Evolutionary conservation across 2,329 filamentous ascomycete species (phyloP), one percentile per base, ranked within the genome.

Genomic region (Penicillium sumatraense): DNA sequence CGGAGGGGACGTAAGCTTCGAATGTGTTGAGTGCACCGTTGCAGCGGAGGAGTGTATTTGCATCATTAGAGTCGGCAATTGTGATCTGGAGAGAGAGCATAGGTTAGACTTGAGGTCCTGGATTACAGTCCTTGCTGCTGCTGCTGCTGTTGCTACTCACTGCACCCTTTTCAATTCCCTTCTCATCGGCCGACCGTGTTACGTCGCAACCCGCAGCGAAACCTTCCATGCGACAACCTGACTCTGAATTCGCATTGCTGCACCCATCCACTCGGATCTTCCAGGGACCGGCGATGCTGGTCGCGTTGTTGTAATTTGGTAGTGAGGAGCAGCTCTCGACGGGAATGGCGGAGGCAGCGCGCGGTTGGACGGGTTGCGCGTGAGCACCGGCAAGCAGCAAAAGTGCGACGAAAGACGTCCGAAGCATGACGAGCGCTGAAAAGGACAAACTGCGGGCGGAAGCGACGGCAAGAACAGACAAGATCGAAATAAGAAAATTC

Each of bases 241-340:
- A n/a, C 3, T 27, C 11, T 4, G 46, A n/a, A 1, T 49, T 50
- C 10, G n/a, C 40, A 46, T 60, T 45, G 3, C 23, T 42, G 18
- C 59, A 61, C 13, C 33, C 48, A 18, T 51, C 42, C 3, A 60
- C n/a, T 3, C 46, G 46, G 18, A 61, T 29, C 2, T 49, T 51
- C 59, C 59, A 61, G 0, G 59, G 59, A 3, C 59, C 59, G 3
- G 59, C 59, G 11, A 58, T 57, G 16, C 48, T 51, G 9, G 57
- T 58, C 10, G 42, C 42, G 3, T 55, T 50, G 26, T 58, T 54
- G 27, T 53, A 61, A 3, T 18, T 45, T 2, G 59, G 59, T 3
- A 61, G 49, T 16, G 40, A 18, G 2, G 54, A 47, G 44, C 59
- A 61, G 42, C 36, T 45, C 8, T 38, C 49, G 14, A 61, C 24